A percentile compares a stretch with the other conserved stretches of the same genome.
These are phyloP conservation scores for Cyclotella sp. DNA, from an alignment of 108 stramenopile species.

Conservation along the genomic window DNA sequence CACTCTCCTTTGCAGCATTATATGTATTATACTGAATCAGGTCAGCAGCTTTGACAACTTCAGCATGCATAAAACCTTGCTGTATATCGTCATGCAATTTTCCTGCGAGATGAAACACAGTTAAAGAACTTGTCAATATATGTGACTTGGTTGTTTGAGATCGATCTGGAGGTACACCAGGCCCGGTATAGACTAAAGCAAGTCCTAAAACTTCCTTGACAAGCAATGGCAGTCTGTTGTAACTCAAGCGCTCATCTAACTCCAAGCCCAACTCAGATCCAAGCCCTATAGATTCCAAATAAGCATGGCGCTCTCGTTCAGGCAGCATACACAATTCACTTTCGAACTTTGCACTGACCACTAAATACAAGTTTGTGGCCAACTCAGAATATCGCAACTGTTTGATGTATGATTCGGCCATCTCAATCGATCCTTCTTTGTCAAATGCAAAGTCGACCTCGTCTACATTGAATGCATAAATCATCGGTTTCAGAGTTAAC, in stretches of 20 bases:
- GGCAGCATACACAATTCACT: conserved; percentile 58
- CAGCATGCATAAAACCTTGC: conserved; percentile 92
- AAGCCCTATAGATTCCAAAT: conserved; percentile 67
- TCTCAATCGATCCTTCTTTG: conserved; percentile 46
- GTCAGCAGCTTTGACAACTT: conserved; percentile 56
- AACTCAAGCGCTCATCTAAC: conserved; percentile 37
- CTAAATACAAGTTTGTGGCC: conserved; percentile 50
- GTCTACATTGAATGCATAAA: conserved; percentile 94
- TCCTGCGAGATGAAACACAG: conserved; percentile 56
- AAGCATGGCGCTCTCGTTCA: conserved; percentile 63
- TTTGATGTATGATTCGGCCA: conserved; percentile 60
- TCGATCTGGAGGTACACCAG: conserved; percentile 67
- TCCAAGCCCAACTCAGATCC: conserved; percentile 34
- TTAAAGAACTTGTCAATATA: conserved; percentile 39
- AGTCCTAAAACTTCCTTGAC: conserved; percentile 58
- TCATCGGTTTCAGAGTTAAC: conserved; percentile 83
- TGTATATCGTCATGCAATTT: conserved; percentile 91
- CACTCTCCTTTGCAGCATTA: conserved; percentile 80
- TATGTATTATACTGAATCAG: conserved; percentile 59
- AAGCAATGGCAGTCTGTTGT: conserved; percentile 50
- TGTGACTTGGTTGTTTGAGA: conserved; percentile 72
- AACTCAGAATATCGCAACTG: conserved; percentile 52
- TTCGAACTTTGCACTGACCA: conserved; percentile 90
- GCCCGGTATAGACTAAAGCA: conserved; percentile 63
- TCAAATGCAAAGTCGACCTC: conserved; percentile 71